phyloP scores from a whole-genome alignment of 192 early-diverging fungal genomes.

The Umbelopsis isabellina region DNA sequence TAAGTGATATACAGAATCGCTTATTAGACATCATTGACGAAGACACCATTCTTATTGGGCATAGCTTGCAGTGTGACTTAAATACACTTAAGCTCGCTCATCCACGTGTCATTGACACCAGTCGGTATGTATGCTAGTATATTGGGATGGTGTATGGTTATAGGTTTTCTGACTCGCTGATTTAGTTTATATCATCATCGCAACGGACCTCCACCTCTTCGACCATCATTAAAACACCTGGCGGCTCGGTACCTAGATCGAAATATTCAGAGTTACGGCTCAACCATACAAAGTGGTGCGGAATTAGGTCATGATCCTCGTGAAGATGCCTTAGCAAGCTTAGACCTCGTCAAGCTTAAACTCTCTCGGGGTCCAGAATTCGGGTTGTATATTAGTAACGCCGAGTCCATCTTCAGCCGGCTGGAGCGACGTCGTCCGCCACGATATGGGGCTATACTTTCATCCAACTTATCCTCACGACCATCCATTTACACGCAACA shows the following conservation, averaged over 20 bases:
- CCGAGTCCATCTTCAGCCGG: constrained; percentile 43
- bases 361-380: constrained; percentile 44
- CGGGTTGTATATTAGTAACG: constrained; percentile 40
- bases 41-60: constrained; percentile 56
- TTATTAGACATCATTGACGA: constrained; percentile 46
- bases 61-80: constrained; percentile 71
- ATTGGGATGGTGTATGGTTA: too few relatives aligned
- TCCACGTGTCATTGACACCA: constrained; percentile 67
- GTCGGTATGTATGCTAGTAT: neutral
- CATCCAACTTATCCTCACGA: neutral
- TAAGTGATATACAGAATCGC: constrained; percentile 52
- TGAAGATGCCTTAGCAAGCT: constrained; percentile 69
- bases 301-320: constrained; percentile 65
- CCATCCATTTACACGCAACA: neutral
- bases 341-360: constrained; percentile 67
- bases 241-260: constrained; percentile 55
- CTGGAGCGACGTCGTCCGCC: constrained; percentile 26
- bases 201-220: constrained; percentile 49
- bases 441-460: constrained; percentile 31
- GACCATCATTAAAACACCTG: constrained; percentile 57
- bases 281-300: constrained; percentile 40
- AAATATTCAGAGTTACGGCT: constrained; percentile 50
- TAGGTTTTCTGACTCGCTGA: constrained; percentile 45
- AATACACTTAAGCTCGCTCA: constrained; percentile 62
- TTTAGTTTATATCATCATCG: constrained; percentile 57